These are phyloP conservation scores for Coemansia sp. DNA, from an alignment of 192 early-diverging fungal genomes.

Conservation along the genomic window DNA sequence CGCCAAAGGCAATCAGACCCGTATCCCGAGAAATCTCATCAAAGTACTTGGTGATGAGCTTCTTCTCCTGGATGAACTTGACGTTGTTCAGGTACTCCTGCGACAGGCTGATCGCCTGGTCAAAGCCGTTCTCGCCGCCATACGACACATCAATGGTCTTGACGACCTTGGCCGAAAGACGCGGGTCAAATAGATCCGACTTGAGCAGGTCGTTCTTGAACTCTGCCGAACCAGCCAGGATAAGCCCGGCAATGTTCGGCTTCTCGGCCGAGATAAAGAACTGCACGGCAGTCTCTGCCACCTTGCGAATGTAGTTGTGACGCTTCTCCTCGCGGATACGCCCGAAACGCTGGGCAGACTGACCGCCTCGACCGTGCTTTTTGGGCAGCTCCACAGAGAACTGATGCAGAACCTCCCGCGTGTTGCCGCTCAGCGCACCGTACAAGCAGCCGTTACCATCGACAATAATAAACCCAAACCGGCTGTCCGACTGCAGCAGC, in stretches of 20 bases:
- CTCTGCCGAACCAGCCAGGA: slow-evolving; percentile 97
- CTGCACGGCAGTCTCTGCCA: slow-evolving; percentile 93
- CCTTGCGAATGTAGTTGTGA: slow-evolving; percentile 98
- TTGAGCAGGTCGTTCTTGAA: slow-evolving; percentile 96
- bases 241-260: slow-evolving; percentile 59
- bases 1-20: slow-evolving; percentile 93
- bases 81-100: slow-evolving; percentile 89
- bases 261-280: slow-evolving; percentile 93
- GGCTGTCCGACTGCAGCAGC: slow-evolving; percentile 88
- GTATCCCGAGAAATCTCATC: slow-evolving; percentile 95
- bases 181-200: slow-evolving; percentile 94
- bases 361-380: slow-evolving; percentile 99
- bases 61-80: slow-evolving; percentile 99
- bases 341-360: slow-evolving; percentile 98
- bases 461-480: slow-evolving; percentile 98
- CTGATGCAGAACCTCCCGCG: slow-evolving; percentile 89
- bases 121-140: slow-evolving; percentile 99
- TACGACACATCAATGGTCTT: slow-evolving; percentile 97
- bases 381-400: slow-evolving; percentile 96
- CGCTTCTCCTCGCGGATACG: slow-evolving; percentile 98
- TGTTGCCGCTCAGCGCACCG: slow-evolving; percentile 91
- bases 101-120: slow-evolving; percentile 92
- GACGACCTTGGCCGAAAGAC: slow-evolving; percentile 81
- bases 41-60: slow-evolving; percentile 93
- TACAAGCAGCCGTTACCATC: slow-evolving; percentile 97